These are phyloP conservation scores for Wallacemonas sp. DNA, from an alignment of 208 protist genomes.

Conservation along the genomic window DNA sequence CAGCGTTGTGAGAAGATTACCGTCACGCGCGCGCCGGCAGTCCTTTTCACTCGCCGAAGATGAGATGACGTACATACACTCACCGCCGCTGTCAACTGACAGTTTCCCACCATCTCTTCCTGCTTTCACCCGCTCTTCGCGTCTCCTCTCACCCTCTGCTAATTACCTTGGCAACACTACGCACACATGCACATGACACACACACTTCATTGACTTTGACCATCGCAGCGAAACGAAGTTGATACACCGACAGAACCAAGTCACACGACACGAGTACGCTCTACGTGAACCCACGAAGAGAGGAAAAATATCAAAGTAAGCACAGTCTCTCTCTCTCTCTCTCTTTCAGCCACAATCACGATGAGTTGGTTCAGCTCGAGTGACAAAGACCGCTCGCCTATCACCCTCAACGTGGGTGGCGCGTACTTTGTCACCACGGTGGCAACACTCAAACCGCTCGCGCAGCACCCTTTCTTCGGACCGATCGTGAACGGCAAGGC, in stretches of 20 bases:
- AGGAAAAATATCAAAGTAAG: neutral
- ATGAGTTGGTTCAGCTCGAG: conserved; percentile 5
- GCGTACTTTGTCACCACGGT: conserved; percentile 42
- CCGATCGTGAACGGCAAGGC: conserved; percentile 48
- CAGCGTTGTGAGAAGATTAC: too few relatives aligned
- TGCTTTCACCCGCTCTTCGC: too few relatives aligned
- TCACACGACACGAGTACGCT: neutral
- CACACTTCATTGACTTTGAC: too few relatives aligned
- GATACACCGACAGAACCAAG: too few relatives aligned
- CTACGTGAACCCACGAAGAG: neutral
- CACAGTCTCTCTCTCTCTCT: too few relatives aligned
- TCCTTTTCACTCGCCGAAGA: too few relatives aligned
- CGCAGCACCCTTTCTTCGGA: conserved; percentile 44
- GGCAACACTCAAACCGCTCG: conserved; percentile 27
- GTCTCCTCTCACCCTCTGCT: too few relatives aligned
- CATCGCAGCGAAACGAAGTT: too few relatives aligned
- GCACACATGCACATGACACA: neutral
- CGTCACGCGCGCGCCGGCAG: too few relatives aligned
- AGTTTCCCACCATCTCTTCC: too few relatives aligned
- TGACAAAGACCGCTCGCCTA: conserved; percentile 6
- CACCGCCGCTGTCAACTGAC: too few relatives aligned
- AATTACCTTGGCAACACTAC: too few relatives aligned
- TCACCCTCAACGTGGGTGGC: conserved; percentile 70
- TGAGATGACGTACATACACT: neutral
- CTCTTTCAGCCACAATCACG: neutral